Percentiles rank a stretch among this genome's conserved stretches.
Evolutionary conservation across 768 basidiomycete species (phyloP).

Genomic region (Atractiella rhizophila): DNA sequence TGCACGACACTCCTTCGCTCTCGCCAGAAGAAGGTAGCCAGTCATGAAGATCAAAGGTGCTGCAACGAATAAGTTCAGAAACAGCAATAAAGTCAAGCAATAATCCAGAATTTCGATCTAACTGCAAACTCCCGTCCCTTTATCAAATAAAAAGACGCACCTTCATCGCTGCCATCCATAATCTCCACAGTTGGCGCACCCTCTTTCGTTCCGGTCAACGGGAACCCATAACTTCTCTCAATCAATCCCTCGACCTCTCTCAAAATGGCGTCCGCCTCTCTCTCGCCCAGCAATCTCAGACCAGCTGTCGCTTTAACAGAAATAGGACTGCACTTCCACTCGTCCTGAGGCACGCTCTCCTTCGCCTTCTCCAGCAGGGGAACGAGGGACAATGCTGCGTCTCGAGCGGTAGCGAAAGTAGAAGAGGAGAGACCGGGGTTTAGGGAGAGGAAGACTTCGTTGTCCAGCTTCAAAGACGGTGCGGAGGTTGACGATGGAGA

Average conservation of each 20-base stretch:
- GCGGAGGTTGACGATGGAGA: slow-evolving; percentile 39
- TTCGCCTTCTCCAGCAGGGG: slow-evolving; percentile 55
- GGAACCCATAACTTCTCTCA: slow-evolving; percentile 40
- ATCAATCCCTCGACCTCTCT: slow-evolving; percentile 42
- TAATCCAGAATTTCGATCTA: too few relatives aligned
- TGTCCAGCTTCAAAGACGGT: slow-evolving; percentile 51
- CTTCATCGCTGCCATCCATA: slow-evolving; percentile 91
- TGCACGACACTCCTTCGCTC: background rate
- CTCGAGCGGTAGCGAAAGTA: slow-evolving; percentile 31
- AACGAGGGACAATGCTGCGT: slow-evolving; percentile 55
- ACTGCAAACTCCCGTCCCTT: background rate
- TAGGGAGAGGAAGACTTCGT: slow-evolving; percentile 68
- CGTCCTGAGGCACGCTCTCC: slow-evolving; percentile 39
- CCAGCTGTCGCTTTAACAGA: slow-evolving; percentile 87
- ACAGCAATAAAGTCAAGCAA: too few relatives aligned
- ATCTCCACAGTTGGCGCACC: slow-evolving; percentile 42
- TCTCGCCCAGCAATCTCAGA: slow-evolving; percentile 39
- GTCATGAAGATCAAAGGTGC: too few relatives aligned
- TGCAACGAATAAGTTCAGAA: too few relatives aligned
- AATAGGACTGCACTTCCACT: slow-evolving; percentile 53
- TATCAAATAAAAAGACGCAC: slow-evolving; percentile 20
- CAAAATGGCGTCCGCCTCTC: slow-evolving; percentile 44
- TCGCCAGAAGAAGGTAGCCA: background rate
- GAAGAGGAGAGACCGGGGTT: slow-evolving; percentile 54
- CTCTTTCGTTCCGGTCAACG: slow-evolving; percentile 29